Base-by-base conservation (phyloP, 352 stramenopile genomes). In the Pythium insidiosum region DNA sequence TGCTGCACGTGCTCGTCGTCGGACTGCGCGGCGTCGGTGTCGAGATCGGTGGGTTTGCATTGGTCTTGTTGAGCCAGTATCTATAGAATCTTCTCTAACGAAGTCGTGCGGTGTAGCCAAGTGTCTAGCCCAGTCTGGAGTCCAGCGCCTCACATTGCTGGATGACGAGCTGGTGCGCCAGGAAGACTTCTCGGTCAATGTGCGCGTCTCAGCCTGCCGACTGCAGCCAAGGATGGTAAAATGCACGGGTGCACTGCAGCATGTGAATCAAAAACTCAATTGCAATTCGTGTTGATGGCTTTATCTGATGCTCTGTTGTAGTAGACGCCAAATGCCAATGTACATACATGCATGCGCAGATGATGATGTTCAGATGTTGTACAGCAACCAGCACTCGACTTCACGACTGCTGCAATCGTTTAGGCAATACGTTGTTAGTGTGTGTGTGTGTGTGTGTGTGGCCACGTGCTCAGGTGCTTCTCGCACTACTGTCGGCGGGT, bases 1-100 rank as follows among this genome's bases (percentile, higher is more conserved):
- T 58, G 24, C 57, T 77, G 56, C 57, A 72, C 26, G 60, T 74
- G 45, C 55, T 77, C 26, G 43, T 77, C 15, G 63, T 73, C 5
- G 66, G 66, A 25, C 44, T 74, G 10, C 54, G 57, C 16, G 57
- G 63, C 1, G 54, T 70, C 37, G 66, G 66, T 13, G 53, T 69
- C n/a, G 66, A 73, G 40, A 67, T 69, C 21, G 66, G 66, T 72
- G 21, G 20, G 43, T 34, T 23, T n/a, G 16, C 30, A 4, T 37
- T 15, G 9, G 10, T 42, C 7, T 13, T 28, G 6, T 10, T 16
- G 15, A 10, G 5, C 5, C 33, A 10, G n/a, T 16, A 38, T 28
- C 13, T 7, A 9, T 6, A 43, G 6, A 9, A 7, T n/a, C 15
- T 12, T 28, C 19, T 29, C 15, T 36, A 10, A 35, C 21, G 39